phyloP scores from a whole-genome alignment of 2,329 filamentous ascomycete genomes.

The Colletotrichum ledebouriae region DNA sequence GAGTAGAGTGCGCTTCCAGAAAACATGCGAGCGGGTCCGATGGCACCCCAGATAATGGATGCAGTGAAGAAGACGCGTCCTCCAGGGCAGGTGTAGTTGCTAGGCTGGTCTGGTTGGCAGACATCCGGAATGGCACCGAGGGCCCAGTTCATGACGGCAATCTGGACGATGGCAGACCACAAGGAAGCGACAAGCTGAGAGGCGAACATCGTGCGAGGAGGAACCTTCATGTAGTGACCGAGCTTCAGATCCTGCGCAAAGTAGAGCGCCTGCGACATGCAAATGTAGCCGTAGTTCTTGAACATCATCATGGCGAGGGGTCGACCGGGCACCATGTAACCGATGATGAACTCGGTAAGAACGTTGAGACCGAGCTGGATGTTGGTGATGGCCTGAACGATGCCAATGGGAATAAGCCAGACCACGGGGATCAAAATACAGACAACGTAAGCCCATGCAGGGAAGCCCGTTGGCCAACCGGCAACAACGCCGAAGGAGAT shows the following conservation, averaged over 20 bases:
- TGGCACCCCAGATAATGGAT: constrained; percentile 80
- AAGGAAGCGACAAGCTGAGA: constrained; percentile 71
- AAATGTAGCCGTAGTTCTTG: constrained; percentile 80
- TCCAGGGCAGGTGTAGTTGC: constrained; percentile 69
- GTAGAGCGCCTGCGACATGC: constrained; percentile 75
- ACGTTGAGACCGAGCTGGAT: constrained; percentile 77
- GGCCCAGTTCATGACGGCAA: constrained; percentile 76
- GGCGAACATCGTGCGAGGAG: constrained; percentile 72
- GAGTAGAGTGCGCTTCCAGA: constrained; percentile 72
- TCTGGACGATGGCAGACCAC: constrained; percentile 73
- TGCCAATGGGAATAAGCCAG: constrained; percentile 72
- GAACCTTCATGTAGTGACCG: constrained; percentile 77
- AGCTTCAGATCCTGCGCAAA: constrained; percentile 77
- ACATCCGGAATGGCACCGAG: constrained; percentile 72
- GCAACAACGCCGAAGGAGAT: constrained; percentile 68
- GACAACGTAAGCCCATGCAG: constrained; percentile 70
- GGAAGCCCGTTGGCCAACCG: constrained; percentile 69
- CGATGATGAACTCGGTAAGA: constrained; percentile 79
- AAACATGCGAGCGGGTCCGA: constrained; percentile 79
- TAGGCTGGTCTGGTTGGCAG: constrained; percentile 66
- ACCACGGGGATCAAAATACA: constrained; percentile 69
- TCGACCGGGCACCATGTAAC: constrained; percentile 79
- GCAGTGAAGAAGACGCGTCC: constrained; percentile 74
- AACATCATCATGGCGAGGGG: constrained; percentile 84
- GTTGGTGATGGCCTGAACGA: constrained; percentile 73